These are phyloP conservation scores for Backusella luteola DNA, from an alignment of 192 early-diverging fungal genomes.

Conservation along the genomic window DNA sequence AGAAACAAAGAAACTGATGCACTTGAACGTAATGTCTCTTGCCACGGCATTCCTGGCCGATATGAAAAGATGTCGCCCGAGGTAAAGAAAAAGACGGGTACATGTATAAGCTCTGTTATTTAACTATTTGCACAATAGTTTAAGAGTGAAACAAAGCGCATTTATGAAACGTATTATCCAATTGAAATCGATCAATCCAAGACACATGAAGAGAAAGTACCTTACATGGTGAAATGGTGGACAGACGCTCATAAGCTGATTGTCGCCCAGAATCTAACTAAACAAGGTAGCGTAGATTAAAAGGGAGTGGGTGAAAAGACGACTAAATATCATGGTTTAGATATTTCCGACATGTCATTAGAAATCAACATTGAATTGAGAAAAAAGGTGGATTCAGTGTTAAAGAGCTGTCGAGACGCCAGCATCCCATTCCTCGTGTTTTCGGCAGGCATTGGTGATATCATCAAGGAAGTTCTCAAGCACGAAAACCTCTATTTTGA, in stretches of 20 bases:
- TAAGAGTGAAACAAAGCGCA: constrained; percentile 37
- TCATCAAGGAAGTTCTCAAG: constrained; percentile 59
- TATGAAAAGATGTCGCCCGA: constrained; percentile 36
- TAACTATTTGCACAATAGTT: constrained; percentile 35
- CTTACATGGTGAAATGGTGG: constrained; percentile 78
- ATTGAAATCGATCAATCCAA: constrained; percentile 59
- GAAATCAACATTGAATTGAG: constrained; percentile 52
- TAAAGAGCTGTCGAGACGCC: constrained; percentile 29
- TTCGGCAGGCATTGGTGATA: constrained; percentile 66
- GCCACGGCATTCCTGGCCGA: constrained; percentile 42
- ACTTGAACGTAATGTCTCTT: constrained; percentile 41
- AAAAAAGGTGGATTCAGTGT: constrained; percentile 38
- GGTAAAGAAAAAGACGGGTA: constrained; percentile 18
- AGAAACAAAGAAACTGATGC: constrained; percentile 32
- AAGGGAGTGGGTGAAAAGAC: background rate
- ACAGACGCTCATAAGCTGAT: constrained; percentile 55
- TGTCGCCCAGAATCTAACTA: constrained; percentile 46
- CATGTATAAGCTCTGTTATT: background rate
- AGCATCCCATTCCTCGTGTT: constrained; percentile 67
- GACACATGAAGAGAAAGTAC: constrained; percentile 54
- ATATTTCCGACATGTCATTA: constrained; percentile 49
- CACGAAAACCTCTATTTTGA: constrained; percentile 37
- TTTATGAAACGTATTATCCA: constrained; percentile 70
- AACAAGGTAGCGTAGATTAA: constrained; percentile 22
- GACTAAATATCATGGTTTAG: constrained; percentile 10